Percentiles rank a stretch among this genome's conserved stretches.
phyloP scores from a whole-genome alignment of 345 rosid genomes.

The Brassica rapa region DNA sequence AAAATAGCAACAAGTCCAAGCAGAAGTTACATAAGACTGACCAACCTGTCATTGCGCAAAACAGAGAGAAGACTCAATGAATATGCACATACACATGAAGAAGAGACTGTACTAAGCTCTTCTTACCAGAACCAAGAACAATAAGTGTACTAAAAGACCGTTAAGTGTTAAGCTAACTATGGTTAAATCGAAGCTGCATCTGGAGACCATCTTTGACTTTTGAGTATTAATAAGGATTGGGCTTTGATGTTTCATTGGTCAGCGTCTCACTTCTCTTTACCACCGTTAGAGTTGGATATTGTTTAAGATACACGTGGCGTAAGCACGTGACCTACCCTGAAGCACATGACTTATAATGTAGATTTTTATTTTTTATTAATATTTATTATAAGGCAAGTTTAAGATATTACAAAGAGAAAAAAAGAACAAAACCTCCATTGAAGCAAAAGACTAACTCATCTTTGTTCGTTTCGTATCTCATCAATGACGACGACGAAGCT shows the following conservation, averaged over 20 bases:
- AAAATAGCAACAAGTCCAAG: no score
- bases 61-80: neutral
- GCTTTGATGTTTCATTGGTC: neutral
- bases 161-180: conserved; percentile 19
- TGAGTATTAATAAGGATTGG: neutral
- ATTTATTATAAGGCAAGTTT: neutral
- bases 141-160: conserved; percentile 50
- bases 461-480: conserved; percentile 12
- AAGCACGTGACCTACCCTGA: neutral
- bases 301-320: conserved; percentile 36
- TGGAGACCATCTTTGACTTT: conserved; percentile 27
- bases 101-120: neutral
- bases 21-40: no score
- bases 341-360: neutral
- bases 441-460: conserved; percentile 26
- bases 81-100: neutral
- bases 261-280: neutral
- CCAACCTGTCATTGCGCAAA: no score
- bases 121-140: conserved; percentile 68
- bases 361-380: neutral
- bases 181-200: conserved; percentile 19
- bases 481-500: conserved; percentile 72
- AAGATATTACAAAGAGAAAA: conserved; percentile 3
- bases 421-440: conserved; percentile 24
- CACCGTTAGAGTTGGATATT: conserved; percentile 39